These are phyloP conservation scores for Phylloporus scabripes DNA, from an alignment of 768 basidiomycete species.

Conservation along the genomic window DNA sequence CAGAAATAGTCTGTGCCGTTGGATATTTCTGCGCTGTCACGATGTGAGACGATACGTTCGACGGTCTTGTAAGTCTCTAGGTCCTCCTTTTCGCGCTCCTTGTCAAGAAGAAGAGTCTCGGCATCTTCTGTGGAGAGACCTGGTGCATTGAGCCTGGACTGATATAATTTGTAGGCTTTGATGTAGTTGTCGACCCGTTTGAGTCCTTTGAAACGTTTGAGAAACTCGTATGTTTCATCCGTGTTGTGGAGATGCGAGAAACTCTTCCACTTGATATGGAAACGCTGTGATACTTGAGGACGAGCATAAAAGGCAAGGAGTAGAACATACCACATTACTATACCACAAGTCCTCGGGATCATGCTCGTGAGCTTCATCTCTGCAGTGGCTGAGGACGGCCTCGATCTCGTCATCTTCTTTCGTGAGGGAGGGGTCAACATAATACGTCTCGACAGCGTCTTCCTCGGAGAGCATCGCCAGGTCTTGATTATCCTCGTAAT, in stretches of 20 bases:
- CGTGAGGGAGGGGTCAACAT: conserved; percentile 47
- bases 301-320: not conserved
- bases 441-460: conserved; percentile 50
- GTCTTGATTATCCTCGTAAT: conserved; percentile 70
- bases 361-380: conserved; percentile 74
- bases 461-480: conserved; percentile 66
- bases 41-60: conserved; percentile 82
- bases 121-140: conserved; percentile 79
- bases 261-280: conserved; percentile 99
- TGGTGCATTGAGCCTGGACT: conserved; percentile 56
- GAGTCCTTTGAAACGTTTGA: conserved; percentile 91
- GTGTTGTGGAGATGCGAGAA: conserved; percentile 99
- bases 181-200: conserved; percentile 99
- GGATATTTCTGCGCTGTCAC: conserved; percentile 48
- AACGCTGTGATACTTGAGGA: conserved; percentile 55
- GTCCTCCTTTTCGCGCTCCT: conserved; percentile 88
- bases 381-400: conserved; percentile 77
- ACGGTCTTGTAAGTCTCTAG: conserved; percentile 87
- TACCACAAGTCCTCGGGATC: conserved; percentile 82
- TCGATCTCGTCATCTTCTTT: conserved; percentile 86
- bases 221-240: conserved; percentile 95
- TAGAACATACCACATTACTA: conserved; percentile 67
- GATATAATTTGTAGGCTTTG: conserved; percentile 78
- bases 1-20: conserved; percentile 80
- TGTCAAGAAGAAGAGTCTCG: conserved; percentile 84